Conservation (phyloP, 2,329 filamentous ascomycete species). For the Cercospora berteroae region DNA sequence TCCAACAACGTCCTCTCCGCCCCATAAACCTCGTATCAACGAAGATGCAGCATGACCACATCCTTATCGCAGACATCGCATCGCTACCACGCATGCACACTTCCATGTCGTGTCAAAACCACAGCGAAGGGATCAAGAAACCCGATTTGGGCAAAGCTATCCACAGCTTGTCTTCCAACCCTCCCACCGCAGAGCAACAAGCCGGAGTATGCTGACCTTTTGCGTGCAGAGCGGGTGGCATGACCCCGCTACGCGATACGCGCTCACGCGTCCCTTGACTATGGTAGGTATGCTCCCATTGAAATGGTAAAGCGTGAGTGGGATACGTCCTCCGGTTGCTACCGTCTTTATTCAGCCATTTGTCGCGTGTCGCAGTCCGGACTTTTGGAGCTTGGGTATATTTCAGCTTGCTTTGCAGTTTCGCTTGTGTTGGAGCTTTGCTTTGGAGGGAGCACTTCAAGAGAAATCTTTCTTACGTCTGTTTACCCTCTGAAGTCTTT, state of each 20-base stretch:
- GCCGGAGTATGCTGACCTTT: constrained; percentile 12
- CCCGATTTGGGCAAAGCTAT: constrained; percentile 10
- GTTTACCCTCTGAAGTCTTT: background rate
- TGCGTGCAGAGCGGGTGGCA: constrained; percentile 1
- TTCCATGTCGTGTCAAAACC: background rate
- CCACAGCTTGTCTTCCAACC: background rate
- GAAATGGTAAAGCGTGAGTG: background rate
- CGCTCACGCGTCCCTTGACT: constrained; percentile 8
- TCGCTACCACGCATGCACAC: background rate
- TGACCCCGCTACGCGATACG: constrained; percentile 12
- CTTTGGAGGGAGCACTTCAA: background rate
- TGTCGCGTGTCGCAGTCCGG: background rate
- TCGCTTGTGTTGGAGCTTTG: background rate
- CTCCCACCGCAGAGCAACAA: background rate
- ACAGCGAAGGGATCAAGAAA: constrained; percentile 11
- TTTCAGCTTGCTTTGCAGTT: background rate
- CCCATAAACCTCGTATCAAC: background rate
- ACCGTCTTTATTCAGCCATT: constrained; percentile 2
- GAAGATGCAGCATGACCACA: background rate
- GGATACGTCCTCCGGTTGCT: background rate
- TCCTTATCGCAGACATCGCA: background rate
- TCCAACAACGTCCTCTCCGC: background rate
- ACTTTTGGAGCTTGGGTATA: background rate
- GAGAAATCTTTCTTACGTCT: background rate
- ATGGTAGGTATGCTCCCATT: constrained; percentile 8